phyloP scores from a whole-genome alignment of 139 green algal genomes.

The Chlamydomonas urium region DNA sequence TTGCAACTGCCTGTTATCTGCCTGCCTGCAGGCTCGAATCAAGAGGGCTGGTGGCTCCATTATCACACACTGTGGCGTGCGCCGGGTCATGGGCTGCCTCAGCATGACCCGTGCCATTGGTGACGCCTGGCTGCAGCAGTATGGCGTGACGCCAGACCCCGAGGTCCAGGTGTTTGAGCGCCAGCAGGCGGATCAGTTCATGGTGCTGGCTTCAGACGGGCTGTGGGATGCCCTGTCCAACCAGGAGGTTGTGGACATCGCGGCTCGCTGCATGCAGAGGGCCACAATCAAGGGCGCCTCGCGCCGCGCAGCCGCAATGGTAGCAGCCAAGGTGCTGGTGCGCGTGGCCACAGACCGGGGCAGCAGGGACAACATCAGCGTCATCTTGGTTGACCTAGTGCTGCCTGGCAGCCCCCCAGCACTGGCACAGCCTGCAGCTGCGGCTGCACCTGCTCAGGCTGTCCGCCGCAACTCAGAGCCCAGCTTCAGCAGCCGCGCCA shows the following conservation, averaged over 20 bases:
- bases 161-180: slow-evolving; percentile 23
- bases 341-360: slow-evolving; percentile 47
- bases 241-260: slow-evolving; percentile 20
- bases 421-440: no score
- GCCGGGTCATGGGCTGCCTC: slow-evolving; percentile 58
- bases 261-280: slow-evolving; percentile 32
- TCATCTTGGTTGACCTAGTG: slow-evolving; percentile 64
- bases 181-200: slow-evolving; percentile 62
- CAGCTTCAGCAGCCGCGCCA: no score
- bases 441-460: no score
- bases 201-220: slow-evolving; percentile 85
- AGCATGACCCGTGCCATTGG: slow-evolving; percentile 65
- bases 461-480: no score
- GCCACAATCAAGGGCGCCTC: slow-evolving; percentile 28
- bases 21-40: not conserved
- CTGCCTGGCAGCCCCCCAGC: no score
- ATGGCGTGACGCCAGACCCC: slow-evolving; percentile 39
- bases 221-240: slow-evolving; percentile 78
- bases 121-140: slow-evolving; percentile 43
- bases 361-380: slow-evolving; percentile 61
- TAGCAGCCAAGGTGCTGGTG: slow-evolving; percentile 59
- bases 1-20: no score
- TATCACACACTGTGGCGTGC: not conserved
- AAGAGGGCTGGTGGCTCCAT: not conserved
- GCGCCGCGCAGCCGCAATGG: slow-evolving; percentile 22